Evolutionary conservation across 495 filamentous ascomycete genomes (phyloP).

Genomic region (Thermothielavioides terrestris): DNA sequence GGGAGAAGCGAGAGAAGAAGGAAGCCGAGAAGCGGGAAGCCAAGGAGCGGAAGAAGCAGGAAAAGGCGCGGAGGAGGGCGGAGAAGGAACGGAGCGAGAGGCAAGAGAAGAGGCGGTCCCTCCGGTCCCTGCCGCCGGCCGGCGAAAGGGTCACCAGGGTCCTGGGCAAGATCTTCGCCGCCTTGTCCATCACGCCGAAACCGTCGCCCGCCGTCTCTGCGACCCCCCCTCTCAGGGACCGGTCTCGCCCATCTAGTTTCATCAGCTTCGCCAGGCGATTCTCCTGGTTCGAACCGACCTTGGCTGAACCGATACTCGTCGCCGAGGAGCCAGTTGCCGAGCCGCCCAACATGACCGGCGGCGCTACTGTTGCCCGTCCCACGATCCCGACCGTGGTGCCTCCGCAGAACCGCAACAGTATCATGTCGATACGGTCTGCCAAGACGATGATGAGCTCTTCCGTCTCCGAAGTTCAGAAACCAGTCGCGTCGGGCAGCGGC

Average conservation of each 20-base stretch:
- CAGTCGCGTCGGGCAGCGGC: slow-evolving; percentile 65
- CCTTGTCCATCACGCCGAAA: slow-evolving; percentile 24
- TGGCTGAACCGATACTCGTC: slow-evolving; percentile 3
- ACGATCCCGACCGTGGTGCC: slow-evolving; percentile 10
- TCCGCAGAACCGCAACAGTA: slow-evolving; percentile 36
- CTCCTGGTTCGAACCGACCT: slow-evolving; percentile 14
- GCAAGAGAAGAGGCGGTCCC: slow-evolving; percentile 29
- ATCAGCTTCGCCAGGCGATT: slow-evolving; percentile 22
- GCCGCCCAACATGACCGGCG: slow-evolving; percentile 21
- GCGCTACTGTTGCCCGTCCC: slow-evolving; percentile 14
- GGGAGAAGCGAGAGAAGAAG: slow-evolving; percentile 22
- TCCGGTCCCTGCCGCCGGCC: slow-evolving; percentile 24
- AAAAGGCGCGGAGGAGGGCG: slow-evolving; percentile 15
- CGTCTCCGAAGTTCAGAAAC: slow-evolving; percentile 49
- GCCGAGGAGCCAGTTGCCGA: slow-evolving; percentile 16
- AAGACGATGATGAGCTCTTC: slow-evolving; percentile 35
- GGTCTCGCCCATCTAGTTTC: slow-evolving; percentile 23
- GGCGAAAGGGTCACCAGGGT: slow-evolving; percentile 24
- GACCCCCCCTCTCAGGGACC: background rate
- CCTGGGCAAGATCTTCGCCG: slow-evolving; percentile 35
- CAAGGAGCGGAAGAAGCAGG: slow-evolving; percentile 15
- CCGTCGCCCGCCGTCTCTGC: slow-evolving; percentile 12
- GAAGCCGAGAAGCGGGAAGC: slow-evolving; percentile 16
- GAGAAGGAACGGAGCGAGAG: slow-evolving; percentile 25
- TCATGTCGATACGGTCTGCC: slow-evolving; percentile 36